Evolutionary conservation across 2,329 filamentous ascomycete genomes (phyloP), one percentile per base, ranked within the genome.

Genomic region (Penicillium sp.): DNA sequence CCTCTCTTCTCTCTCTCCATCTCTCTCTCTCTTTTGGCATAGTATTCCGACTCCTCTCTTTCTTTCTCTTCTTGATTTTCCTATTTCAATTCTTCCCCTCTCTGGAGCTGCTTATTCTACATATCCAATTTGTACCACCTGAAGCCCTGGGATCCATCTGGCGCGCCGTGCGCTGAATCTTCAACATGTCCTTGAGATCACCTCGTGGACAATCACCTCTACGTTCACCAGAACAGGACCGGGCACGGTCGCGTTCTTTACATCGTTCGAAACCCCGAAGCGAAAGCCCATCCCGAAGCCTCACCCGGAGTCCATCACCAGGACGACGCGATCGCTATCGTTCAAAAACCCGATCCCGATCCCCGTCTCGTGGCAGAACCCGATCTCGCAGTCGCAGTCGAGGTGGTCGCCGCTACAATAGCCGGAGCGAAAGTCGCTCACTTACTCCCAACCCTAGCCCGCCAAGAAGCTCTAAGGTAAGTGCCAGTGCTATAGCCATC

Each of bases 391-490:
- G 72, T 60, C 70, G 65, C 53, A 76, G 65, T 75, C 78, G 64
- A 66, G 70, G 66, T 71, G 76, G 68, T 60, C 70, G 72, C 50
- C 64, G 73, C 39, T 72, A 75, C 58, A 70, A 76, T 57, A 73
- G 73, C 39, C 62, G 61, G 36, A 69, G 65, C 53, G 65, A 65
- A 50, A 71, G 68, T 43, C 67, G 68, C 23, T 67, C 68, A n/a
- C 65, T 58, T 11, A 70, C 65, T 53, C 68, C 67, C n/a, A 58
- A 59, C 15, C 47, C 49, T 25, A 64, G 55, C 29, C 58, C 61
- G 21, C 65, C 69, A 33, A 63, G 62, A 58, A 78, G 75, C 57
- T 75, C 75, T 41, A 76, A 76, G 65, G 73, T 75, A 34, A 49
- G 62, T 44, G 23, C 10, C 11, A 13, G 1, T 29, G 25, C 21